These are phyloP conservation scores for Penicillium sp. DNA, from an alignment of 2,329 filamentous ascomycete genomes.

Conservation along the genomic window DNA sequence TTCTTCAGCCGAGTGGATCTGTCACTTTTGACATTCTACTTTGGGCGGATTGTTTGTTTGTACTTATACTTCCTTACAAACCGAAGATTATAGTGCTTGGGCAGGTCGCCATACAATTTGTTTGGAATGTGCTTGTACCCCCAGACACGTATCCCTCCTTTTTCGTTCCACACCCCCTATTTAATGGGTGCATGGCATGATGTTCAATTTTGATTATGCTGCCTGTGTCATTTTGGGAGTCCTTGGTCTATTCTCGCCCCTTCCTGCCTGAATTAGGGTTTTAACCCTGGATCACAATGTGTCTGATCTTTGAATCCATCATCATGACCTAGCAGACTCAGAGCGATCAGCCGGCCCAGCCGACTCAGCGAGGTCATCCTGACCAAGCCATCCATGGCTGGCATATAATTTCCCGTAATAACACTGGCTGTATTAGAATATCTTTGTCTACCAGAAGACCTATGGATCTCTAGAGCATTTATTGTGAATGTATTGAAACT, in stretches of 20 bases:
- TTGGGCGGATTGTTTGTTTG: not conserved
- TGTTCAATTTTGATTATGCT: not conserved
- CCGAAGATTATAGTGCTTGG: not conserved
- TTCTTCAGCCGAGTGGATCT: conserved; percentile 11
- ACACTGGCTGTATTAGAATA: too few relatives aligned
- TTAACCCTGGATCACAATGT: not conserved
- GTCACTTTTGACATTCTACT: not conserved
- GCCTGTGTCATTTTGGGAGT: not conserved
- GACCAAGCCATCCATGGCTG: not conserved
- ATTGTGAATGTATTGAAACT: conserved; percentile 3
- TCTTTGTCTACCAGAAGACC: too few relatives aligned
- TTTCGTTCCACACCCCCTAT: not conserved
- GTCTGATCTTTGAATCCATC: not conserved
- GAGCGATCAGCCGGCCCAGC: not conserved
- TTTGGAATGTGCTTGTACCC: not conserved
- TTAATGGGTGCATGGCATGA: not conserved
- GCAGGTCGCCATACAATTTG: not conserved
- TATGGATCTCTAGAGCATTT: not conserved
- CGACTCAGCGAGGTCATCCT: conserved; percentile 3
- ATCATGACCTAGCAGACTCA: conserved; percentile 2
- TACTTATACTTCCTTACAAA: not conserved
- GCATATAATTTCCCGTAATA: too few relatives aligned
- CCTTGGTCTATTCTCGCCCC: not conserved
- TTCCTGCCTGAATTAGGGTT: not conserved
- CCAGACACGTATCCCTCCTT: not conserved